Evolutionary conservation across 1,139 yeast genomes (phyloP).

Genomic region (Sugiyamaella xylanicola): DNA sequence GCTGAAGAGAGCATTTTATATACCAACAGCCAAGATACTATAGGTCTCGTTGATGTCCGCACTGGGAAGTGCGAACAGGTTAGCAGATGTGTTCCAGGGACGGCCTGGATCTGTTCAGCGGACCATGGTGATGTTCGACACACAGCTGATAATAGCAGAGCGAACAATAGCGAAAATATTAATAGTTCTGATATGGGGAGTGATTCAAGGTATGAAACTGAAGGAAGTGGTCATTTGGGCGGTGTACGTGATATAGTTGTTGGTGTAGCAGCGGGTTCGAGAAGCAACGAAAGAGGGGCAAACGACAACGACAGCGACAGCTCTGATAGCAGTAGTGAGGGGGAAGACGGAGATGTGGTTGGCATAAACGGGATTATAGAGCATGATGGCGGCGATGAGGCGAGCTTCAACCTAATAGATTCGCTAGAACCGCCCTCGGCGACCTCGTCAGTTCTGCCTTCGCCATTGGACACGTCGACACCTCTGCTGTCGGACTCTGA

Average conservation of each 20-base stretch:
- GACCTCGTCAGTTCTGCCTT: neutral
- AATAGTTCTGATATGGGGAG: no score
- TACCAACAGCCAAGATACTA: slow-evolving; percentile 36
- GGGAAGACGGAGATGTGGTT: slow-evolving; percentile 6
- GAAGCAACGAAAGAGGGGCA: neutral
- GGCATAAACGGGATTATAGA: neutral
- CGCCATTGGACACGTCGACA: slow-evolving; percentile 11
- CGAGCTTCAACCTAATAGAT: slow-evolving; percentile 6
- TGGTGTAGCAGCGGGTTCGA: no score
- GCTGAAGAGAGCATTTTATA: slow-evolving; percentile 28
- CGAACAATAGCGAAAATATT: neutral
- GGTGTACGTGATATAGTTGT: no score
- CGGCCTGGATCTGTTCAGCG: slow-evolving; percentile 22
- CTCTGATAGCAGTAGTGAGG: slow-evolving; percentile 10
- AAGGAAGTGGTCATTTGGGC: no score
- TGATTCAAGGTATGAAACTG: no score
- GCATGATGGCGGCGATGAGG: slow-evolving; percentile 1
- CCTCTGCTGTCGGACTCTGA: slow-evolving; percentile 7
- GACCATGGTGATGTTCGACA: neutral
- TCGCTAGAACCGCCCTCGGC: slow-evolving; percentile 13
- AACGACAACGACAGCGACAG: slow-evolving; percentile 17
- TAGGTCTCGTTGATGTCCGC: slow-evolving; percentile 31
- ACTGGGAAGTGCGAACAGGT: slow-evolving; percentile 28
- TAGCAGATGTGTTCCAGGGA: slow-evolving; percentile 34
- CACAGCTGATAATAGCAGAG: neutral